phyloP scores from a whole-genome alignment of 1,139 yeast species.

The Yamadazyma atmosphaerica region DNA sequence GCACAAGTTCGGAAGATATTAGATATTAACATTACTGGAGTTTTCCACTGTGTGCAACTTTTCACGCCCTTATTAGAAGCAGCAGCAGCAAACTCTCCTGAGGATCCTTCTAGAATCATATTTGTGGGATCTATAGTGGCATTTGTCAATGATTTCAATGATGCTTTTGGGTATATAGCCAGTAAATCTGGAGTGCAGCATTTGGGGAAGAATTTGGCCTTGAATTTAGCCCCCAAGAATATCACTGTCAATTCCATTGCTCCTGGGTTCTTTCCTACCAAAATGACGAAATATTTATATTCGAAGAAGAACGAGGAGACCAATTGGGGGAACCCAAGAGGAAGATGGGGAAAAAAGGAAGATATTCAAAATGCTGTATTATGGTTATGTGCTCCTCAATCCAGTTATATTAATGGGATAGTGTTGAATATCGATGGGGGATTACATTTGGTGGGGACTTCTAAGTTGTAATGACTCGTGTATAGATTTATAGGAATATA shows the following conservation, averaged over 20 bases:
- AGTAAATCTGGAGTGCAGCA: slow-evolving; percentile 79
- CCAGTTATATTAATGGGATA: slow-evolving; percentile 65
- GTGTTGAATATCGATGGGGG: slow-evolving; percentile 79
- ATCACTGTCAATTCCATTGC: slow-evolving; percentile 68
- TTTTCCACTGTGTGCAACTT: slow-evolving; percentile 62
- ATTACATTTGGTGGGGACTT: slow-evolving; percentile 23
- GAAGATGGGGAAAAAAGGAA: slow-evolving; percentile 59
- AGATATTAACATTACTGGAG: slow-evolving; percentile 66
- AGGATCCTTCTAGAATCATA: slow-evolving; percentile 64
- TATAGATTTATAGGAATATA: neutral
- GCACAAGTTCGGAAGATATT: slow-evolving; percentile 23
- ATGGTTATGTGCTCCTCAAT: slow-evolving; percentile 57
- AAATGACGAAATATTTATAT: slow-evolving; percentile 69
- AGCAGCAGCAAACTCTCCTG: slow-evolving; percentile 51
- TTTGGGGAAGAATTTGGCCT: slow-evolving; percentile 60
- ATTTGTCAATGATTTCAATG: slow-evolving; percentile 44
- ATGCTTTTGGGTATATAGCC: slow-evolving; percentile 68
- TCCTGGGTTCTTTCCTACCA: slow-evolving; percentile 78
- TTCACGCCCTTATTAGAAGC: slow-evolving; percentile 57
- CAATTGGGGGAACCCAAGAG: slow-evolving; percentile 55
- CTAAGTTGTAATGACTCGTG: slow-evolving; percentile 9
- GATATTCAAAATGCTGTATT: slow-evolving; percentile 61
- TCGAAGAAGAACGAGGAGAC: slow-evolving; percentile 52
- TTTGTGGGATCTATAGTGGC: slow-evolving; percentile 65
- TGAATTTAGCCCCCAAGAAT: slow-evolving; percentile 60